phyloP scores from a whole-genome alignment of 1,284 basidiomycete genomes.

The Tilletia setariae region DNA sequence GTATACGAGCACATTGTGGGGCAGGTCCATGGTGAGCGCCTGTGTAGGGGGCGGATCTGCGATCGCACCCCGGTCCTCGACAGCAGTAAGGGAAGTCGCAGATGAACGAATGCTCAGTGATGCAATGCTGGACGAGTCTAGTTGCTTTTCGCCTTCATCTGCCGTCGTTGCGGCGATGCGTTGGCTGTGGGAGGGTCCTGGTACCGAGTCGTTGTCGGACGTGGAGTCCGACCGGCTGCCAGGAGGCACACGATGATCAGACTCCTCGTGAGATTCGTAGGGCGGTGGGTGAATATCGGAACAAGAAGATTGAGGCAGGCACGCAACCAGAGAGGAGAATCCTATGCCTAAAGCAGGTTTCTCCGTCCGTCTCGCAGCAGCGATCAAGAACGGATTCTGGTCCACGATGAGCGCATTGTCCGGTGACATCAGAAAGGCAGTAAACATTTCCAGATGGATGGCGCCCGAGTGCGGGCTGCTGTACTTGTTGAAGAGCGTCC shows the following conservation, averaged over 20 bases:
- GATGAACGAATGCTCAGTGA: not conserved
- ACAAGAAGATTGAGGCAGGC: too few relatives aligned
- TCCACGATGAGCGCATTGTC: conserved; percentile 44
- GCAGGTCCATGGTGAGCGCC: not conserved
- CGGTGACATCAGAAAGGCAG: conserved; percentile 41
- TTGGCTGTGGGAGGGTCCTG: not conserved
- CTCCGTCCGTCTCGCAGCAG: not conserved
- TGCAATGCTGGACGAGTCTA: not conserved
- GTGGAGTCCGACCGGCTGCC: too few relatives aligned
- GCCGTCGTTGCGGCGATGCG: not conserved
- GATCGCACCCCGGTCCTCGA: not conserved
- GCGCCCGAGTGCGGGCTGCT: conserved; percentile 20
- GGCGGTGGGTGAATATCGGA: too few relatives aligned
- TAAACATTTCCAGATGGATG: conserved; percentile 43
- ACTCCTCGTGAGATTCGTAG: too few relatives aligned
- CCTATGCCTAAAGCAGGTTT: not conserved
- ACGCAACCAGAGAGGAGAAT: not conserved
- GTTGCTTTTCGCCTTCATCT: not conserved
- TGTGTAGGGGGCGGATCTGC: too few relatives aligned
- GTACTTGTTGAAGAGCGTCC: conserved; percentile 29
- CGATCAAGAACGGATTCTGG: conserved; percentile 20
- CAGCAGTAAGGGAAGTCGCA: not conserved
- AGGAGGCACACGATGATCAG: too few relatives aligned
- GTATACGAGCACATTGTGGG: conserved; percentile 62
- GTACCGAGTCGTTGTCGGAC: too few relatives aligned